Evolutionary conservation across 2,329 filamentous ascomycete species (phyloP).

Genomic region (Verticillium isaacii): DNA sequence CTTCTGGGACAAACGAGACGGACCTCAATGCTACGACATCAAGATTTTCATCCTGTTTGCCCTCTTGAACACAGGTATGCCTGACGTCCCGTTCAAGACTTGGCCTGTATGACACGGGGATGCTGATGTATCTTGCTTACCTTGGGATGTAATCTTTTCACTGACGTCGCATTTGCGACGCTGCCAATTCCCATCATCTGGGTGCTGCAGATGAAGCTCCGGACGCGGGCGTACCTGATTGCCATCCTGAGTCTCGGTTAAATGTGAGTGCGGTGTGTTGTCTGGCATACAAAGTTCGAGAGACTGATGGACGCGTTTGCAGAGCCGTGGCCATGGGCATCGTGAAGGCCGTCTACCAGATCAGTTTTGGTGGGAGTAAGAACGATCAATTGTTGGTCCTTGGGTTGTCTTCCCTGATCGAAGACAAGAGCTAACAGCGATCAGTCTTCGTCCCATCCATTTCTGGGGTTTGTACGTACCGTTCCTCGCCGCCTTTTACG

Average conservation of each 20-base stretch:
- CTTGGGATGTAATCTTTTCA: constrained; percentile 32
- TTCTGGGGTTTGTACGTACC: background rate
- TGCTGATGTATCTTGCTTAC: background rate
- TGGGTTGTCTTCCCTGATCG: no score
- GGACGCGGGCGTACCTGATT: constrained; percentile 31
- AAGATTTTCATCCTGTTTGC: constrained; percentile 18
- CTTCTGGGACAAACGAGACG: constrained; percentile 13
- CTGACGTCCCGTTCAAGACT: constrained; percentile 3
- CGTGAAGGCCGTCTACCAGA: constrained; percentile 30
- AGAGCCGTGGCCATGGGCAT: constrained; percentile 34
- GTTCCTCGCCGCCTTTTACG: background rate
- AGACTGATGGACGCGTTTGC: background rate
- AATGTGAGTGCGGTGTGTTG: constrained; percentile 21
- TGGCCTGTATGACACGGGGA: background rate
- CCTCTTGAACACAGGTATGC: constrained; percentile 27
- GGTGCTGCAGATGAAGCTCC: constrained; percentile 30
- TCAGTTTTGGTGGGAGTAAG: constrained; percentile 21
- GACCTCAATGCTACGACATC: constrained; percentile 8
- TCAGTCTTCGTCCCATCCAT: background rate
- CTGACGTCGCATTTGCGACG: constrained; percentile 35
- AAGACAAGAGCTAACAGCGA: no score
- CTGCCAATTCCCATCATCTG: constrained; percentile 37
- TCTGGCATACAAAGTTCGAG: fast-evolving
- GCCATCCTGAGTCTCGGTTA: constrained; percentile 36
- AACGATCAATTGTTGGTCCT: constrained; percentile 27